Percentiles rank a stretch among this genome's conserved stretches.
Conservation (phyloP, 148 eudicot species). For the Rhododendron ovatum region DNA sequence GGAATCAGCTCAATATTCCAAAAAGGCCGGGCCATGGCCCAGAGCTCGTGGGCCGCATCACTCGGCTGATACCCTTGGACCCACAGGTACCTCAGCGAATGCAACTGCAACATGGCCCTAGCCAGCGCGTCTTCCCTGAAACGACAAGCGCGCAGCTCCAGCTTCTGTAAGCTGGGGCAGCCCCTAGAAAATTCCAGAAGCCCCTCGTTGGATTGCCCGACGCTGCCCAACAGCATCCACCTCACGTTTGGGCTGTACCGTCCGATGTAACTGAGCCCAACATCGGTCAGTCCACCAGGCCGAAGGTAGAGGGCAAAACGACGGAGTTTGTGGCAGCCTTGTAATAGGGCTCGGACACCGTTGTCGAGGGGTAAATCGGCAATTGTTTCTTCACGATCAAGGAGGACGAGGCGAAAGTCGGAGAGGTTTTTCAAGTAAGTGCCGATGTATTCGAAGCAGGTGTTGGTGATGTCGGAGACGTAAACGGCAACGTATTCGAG, state of each 20-base stretch:
- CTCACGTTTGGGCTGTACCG: constrained; percentile 58
- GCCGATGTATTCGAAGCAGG: constrained; percentile 61
- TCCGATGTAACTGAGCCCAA: constrained; percentile 75
- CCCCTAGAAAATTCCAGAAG: constrained; percentile 71
- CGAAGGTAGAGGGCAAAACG: constrained; percentile 84
- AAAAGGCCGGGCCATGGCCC: constrained; percentile 52
- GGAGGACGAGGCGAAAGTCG: constrained; percentile 85
- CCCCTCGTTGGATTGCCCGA: constrained; percentile 82
- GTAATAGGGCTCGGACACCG: constrained; percentile 72
- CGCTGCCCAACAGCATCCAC: constrained; percentile 92
- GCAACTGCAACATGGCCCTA: constrained; percentile 41
- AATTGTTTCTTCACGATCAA: constrained; percentile 57
- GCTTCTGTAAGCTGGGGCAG: constrained; percentile 76
- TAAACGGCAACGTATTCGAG: constrained; percentile 83
- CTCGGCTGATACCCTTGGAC: constrained; percentile 79
- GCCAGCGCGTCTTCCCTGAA: constrained; percentile 82
- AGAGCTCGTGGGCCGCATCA: constrained; percentile 38
- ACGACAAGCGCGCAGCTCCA: constrained; percentile 81
- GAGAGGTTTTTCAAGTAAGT: constrained; percentile 45
- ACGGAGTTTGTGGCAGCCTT: constrained; percentile 62
- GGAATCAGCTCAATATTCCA: constrained; percentile 94
- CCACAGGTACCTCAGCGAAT: constrained; percentile 84
- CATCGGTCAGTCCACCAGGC: constrained; percentile 73
- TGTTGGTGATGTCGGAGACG: constrained; percentile 76
- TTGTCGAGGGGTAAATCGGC: constrained; percentile 86